These are phyloP conservation scores for Epichloe amarillans DNA, from an alignment of 2,329 filamentous ascomycete species.

Conservation along the genomic window DNA sequence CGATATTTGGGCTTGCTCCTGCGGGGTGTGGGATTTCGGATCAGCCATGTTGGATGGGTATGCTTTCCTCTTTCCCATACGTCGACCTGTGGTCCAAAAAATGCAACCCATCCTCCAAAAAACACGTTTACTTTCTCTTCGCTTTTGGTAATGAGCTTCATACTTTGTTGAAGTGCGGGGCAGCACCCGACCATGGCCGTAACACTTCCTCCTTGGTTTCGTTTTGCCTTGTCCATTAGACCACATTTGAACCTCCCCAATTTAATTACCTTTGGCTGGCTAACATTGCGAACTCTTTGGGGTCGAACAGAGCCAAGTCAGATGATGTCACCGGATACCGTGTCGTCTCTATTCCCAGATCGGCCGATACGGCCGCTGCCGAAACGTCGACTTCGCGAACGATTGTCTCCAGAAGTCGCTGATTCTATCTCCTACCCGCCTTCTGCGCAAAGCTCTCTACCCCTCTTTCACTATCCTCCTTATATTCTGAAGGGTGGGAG, in stretches of 20 bases:
- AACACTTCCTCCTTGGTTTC: constrained; percentile 1
- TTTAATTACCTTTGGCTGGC: constrained; percentile 13
- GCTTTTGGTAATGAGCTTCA: neutral
- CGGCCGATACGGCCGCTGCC: constrained; percentile 88
- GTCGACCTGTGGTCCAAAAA: neutral
- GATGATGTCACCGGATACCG: constrained; percentile 58
- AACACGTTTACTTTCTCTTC: neutral
- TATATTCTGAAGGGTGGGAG: constrained; percentile 40
- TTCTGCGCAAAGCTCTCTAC: constrained; percentile 53
- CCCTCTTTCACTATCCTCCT: constrained; percentile 53
- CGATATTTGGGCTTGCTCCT: constrained; percentile 10
- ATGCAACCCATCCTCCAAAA: neutral
- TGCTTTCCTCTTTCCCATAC: constrained; percentile 13
- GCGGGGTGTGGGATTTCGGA: constrained; percentile 6
- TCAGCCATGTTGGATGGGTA: constrained; percentile 26
- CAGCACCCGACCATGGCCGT: constrained; percentile 2
- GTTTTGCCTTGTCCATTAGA: constrained; percentile 1
- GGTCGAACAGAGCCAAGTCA: constrained; percentile 27
- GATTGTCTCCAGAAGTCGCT: constrained; percentile 73
- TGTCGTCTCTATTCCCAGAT: constrained; percentile 72
- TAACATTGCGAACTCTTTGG: constrained; percentile 13
- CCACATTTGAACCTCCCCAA: constrained; percentile 7
- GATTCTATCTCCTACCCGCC: constrained; percentile 73
- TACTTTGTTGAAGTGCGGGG: constrained; percentile 4
- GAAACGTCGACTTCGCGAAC: constrained; percentile 74